Conservation (phyloP, 352 stramenopile species). For the Phytophthora meadii region DNA sequence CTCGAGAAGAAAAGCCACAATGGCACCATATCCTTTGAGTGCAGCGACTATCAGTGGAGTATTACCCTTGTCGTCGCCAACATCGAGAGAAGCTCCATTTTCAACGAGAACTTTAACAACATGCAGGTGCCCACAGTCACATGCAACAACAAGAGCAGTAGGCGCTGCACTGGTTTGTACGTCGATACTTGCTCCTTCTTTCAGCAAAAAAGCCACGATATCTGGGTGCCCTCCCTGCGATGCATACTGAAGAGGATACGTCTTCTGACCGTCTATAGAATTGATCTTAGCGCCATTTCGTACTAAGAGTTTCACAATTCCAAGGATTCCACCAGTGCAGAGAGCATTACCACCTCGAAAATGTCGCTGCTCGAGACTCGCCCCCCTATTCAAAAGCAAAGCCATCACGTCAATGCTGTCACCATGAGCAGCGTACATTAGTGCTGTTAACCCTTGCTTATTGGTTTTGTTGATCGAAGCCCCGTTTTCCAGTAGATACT, state of each 20-base stretch:
- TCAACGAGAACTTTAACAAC: background rate
- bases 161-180: background rate
- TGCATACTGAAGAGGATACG: background rate
- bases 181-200: background rate
- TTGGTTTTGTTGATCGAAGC: too few relatives aligned
- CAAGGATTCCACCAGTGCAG: too few relatives aligned
- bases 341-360: too few relatives aligned
- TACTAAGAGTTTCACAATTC: too few relatives aligned
- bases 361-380: too few relatives aligned
- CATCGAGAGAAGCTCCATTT: background rate
- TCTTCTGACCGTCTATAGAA: too few relatives aligned
- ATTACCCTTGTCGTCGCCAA: background rate
- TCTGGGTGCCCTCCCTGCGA: background rate
- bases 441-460: too few relatives aligned
- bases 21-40: background rate
- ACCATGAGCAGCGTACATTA: too few relatives aligned
- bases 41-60: background rate
- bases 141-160: background rate
- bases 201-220: background rate
- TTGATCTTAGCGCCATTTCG: too few relatives aligned
- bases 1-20: background rate
- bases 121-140: background rate
- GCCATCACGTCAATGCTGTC: too few relatives aligned
- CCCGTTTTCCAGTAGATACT: too few relatives aligned
- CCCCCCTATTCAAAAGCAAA: too few relatives aligned